These are phyloP conservation scores for Musa troglodytarum DNA, from an alignment of 176 grass and related monocot genomes.

Conservation along the genomic window DNA sequence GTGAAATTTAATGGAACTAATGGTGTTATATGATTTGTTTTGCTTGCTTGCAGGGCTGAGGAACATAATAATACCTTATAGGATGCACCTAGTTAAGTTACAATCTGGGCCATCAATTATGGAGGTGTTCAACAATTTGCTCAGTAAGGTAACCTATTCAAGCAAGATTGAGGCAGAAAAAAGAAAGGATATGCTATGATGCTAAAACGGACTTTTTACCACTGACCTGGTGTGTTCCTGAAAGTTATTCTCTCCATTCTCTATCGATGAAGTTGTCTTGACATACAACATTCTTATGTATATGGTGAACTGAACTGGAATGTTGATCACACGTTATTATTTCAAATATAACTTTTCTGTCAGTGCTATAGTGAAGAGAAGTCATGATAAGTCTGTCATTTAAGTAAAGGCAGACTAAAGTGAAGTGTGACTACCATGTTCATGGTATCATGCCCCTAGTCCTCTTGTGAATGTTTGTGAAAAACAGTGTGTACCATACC, in stretches of 20 bases:
- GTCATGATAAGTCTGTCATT: neutral
- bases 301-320: neutral
- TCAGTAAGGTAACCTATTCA: slow-evolving; percentile 48
- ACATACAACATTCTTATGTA: neutral
- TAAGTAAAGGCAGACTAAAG: neutral
- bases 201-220: neutral
- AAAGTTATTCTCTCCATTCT: too few relatives aligned
- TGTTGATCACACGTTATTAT: neutral
- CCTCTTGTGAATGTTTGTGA: neutral
- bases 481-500: neutral
- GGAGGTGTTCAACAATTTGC: slow-evolving; percentile 44
- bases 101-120: slow-evolving; percentile 47
- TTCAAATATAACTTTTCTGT: neutral
- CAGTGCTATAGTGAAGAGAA: neutral
- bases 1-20: neutral
- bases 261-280: neutral
- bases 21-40: neutral
- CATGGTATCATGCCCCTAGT: neutral
- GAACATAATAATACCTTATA: slow-evolving; percentile 76
- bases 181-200: slow-evolving; percentile 50
- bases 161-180: slow-evolving; percentile 32
- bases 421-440: neutral
- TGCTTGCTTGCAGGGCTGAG: slow-evolving; percentile 56
- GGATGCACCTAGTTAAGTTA: slow-evolving; percentile 71
- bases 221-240: neutral